phyloP scores from a whole-genome alignment of 768 basidiomycete genomes.

The Psilocybe cyanescens region DNA sequence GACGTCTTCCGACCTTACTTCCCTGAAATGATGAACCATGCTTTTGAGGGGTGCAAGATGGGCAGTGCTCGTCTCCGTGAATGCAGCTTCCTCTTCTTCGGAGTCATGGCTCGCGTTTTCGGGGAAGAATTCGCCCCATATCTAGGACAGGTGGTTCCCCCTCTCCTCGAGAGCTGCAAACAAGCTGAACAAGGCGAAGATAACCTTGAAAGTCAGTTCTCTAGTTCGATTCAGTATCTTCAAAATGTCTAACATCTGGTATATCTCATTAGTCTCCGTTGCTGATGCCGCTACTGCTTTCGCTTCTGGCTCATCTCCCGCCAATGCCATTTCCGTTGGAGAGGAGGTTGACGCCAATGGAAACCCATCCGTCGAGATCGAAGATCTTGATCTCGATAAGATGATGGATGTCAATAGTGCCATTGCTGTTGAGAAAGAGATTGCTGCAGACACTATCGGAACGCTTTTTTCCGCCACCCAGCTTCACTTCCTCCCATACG shows the following conservation, averaged over 20 bases:
- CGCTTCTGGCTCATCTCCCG: slow-evolving; percentile 73
- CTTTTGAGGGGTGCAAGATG: slow-evolving; percentile 87
- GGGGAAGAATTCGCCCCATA: slow-evolving; percentile 92
- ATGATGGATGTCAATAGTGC: slow-evolving; percentile 93
- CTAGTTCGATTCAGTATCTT: slow-evolving; percentile 3
- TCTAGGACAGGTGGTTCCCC: slow-evolving; percentile 83
- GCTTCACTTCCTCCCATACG: slow-evolving; percentile 86
- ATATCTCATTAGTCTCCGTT: slow-evolving; percentile 44
- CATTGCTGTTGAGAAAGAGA: slow-evolving; percentile 98
- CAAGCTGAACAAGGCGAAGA: slow-evolving; percentile 83
- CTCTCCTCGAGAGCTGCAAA: slow-evolving; percentile 79
- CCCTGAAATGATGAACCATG: slow-evolving; percentile 93
- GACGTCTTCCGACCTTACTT: slow-evolving; percentile 96
- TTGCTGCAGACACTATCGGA: slow-evolving; percentile 95
- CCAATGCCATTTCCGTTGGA: slow-evolving; percentile 67
- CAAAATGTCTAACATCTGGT: background rate
- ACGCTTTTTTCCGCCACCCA: slow-evolving; percentile 85
- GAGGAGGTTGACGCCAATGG: slow-evolving; percentile 59
- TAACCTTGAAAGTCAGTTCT: slow-evolving; percentile 41
- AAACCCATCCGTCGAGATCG: slow-evolving; percentile 65
- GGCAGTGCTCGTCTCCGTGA: slow-evolving; percentile 89
- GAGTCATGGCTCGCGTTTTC: slow-evolving; percentile 97
- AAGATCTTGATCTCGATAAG: slow-evolving; percentile 85
- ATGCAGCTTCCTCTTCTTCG: slow-evolving; percentile 98
- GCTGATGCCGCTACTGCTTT: slow-evolving; percentile 64